Conservation (phyloP, 257 asterid species). For the Nicotiana knightiana region DNA sequence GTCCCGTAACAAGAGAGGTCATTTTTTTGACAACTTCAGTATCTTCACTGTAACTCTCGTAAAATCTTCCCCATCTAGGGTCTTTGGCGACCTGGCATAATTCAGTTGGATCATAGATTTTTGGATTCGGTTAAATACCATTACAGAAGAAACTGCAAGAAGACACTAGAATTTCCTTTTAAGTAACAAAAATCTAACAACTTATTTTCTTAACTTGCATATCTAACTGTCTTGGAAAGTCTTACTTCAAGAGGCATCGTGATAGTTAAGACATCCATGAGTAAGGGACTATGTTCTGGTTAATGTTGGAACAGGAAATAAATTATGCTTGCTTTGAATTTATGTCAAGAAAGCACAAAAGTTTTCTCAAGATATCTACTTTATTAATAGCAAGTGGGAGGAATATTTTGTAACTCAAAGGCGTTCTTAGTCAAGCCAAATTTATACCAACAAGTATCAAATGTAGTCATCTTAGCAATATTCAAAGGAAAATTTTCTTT, state of each 20-base stretch:
- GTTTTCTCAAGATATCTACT: not conserved
- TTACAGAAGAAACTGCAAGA: not conserved
- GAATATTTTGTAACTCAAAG: not conserved
- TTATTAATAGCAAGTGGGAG: not conserved
- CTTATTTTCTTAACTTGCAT: not conserved
- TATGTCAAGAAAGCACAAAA: not conserved
- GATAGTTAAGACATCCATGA: not conserved
- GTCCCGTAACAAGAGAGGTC: constrained; percentile 70
- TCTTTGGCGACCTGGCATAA: constrained; percentile 69
- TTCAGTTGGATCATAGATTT: not conserved
- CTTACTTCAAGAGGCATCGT: not conserved
- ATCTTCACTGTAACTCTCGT: constrained; percentile 87
- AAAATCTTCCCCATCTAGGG: constrained; percentile 98
- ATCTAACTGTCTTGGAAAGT: not conserved
- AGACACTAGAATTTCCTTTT: not conserved
- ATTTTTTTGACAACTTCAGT: constrained; percentile 73
- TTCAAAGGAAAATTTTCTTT: not conserved
- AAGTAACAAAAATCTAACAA: not conserved
- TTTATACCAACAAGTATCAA: not conserved
- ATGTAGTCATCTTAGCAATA: not conserved
- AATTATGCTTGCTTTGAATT: not conserved
- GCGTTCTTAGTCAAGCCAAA: not conserved
- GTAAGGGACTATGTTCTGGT: not conserved
- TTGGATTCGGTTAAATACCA: not conserved
- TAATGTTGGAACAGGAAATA: not conserved